Conservation (phyloP, 768 basidiomycete genomes). For the Tricholomella constricta region DNA sequence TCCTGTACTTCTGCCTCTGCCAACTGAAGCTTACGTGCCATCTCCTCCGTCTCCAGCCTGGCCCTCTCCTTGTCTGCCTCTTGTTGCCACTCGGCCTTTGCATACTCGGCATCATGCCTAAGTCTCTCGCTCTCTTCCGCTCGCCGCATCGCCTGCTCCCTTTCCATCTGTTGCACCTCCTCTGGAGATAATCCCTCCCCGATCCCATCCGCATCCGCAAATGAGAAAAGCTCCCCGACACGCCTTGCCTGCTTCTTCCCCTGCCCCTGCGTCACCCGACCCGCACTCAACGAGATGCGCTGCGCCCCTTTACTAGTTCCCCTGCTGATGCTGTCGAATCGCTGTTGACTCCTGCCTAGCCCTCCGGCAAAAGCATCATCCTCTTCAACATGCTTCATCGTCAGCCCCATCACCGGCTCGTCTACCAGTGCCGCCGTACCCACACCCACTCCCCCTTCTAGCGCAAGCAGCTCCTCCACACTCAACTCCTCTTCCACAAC, state of each 20-base stretch:
- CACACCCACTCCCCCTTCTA: constrained; percentile 10
- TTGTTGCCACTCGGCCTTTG: no score
- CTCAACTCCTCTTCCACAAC: constrained; percentile 14
- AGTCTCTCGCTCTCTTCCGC: constrained; percentile 24
- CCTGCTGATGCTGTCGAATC: constrained; percentile 3
- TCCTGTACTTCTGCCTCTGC: background rate
- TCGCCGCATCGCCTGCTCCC: constrained; percentile 51
- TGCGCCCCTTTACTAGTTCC: background rate
- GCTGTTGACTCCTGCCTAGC: no score
- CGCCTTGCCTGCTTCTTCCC: constrained; percentile 2
- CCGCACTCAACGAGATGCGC: constrained; percentile 4
- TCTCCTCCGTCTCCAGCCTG: no score
- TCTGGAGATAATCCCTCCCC: background rate
- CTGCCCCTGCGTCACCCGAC: background rate
- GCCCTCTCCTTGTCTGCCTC: no score
- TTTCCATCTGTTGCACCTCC: background rate
- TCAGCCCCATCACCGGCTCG: background rate
- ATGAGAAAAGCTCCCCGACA: constrained; percentile 11
- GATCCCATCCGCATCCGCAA: background rate
- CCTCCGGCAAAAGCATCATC: background rate
- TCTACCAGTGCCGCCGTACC: constrained; percentile 18
- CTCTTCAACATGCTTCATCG: constrained; percentile 13
- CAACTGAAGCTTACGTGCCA: no score
- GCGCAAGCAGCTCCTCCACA: constrained; percentile 18
- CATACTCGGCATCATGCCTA: background rate